Evolutionary conservation across 1,284 basidiomycete genomes (phyloP).

Genomic region (Athelia sp.): DNA sequence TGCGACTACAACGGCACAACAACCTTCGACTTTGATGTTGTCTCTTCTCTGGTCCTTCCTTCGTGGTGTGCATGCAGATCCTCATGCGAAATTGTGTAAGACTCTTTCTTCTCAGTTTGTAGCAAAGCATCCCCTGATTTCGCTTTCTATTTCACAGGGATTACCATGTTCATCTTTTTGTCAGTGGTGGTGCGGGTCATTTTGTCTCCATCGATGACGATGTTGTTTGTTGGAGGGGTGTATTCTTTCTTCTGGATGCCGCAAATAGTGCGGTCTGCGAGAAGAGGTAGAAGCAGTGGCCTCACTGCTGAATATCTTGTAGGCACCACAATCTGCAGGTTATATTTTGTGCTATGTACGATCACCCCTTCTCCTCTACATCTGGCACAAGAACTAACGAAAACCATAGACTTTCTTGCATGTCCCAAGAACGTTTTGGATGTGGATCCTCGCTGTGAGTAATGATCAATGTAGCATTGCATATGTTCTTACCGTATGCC

Average conservation of each 20-base stretch:
- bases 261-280: conserved; percentile 77
- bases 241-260: conserved; percentile 81
- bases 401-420: conserved; percentile 64
- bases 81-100: conserved; percentile 68
- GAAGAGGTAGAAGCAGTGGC: conserved; percentile 66
- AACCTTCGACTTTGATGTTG: background rate
- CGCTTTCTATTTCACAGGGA: conserved; percentile 39
- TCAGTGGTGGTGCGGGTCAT: conserved; percentile 71
- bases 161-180: conserved; percentile 61
- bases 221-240: conserved; percentile 65
- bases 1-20: conserved; percentile 9
- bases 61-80: conserved; percentile 59
- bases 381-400: background rate
- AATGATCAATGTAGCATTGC: conserved; percentile 4
- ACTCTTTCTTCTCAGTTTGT: background rate
- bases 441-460: conserved; percentile 61
- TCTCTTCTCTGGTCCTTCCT: conserved; percentile 41
- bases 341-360: conserved; percentile 76
- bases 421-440: conserved; percentile 87
- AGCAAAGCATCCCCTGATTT: no score
- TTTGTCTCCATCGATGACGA: conserved; percentile 63
- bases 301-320: conserved; percentile 70
- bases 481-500: conserved; percentile 4
- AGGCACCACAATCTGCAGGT: conserved; percentile 68
- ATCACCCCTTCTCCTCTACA: conserved; percentile 6